Percentiles rank a stretch among this genome's conserved stretches.
Conservation (phyloP, 208 protist species). For the Phytomonas sp. region DNA sequence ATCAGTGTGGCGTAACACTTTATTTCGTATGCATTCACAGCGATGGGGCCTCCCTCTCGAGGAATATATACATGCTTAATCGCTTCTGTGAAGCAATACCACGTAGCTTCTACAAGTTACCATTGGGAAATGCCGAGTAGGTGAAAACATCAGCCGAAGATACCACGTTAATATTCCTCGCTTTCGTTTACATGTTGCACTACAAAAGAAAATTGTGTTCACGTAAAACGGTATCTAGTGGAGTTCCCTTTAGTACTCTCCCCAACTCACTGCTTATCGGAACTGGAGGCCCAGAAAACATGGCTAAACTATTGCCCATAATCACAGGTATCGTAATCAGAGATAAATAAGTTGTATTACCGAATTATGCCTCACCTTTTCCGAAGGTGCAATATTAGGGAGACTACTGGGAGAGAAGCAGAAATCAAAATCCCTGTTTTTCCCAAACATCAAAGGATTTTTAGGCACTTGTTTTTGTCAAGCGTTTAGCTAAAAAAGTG, state of each 20-base stretch:
- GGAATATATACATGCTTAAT: not conserved
- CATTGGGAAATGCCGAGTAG: not conserved
- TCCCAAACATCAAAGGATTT: not conserved
- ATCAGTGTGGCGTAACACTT: not conserved
- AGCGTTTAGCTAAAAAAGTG: not conserved
- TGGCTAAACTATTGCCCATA: not conserved
- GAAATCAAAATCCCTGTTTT: slow-evolving; percentile 9
- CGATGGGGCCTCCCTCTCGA: not conserved
- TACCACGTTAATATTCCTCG: not conserved
- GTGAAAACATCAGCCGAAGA: not conserved
- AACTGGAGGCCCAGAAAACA: not conserved
- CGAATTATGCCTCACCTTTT: not conserved
- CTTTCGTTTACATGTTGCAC: not conserved
- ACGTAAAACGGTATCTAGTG: not conserved
- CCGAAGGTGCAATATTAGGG: not conserved
- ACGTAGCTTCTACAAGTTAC: not conserved
- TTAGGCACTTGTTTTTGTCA: not conserved
- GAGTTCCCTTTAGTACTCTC: not conserved
- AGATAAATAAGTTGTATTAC: not conserved
- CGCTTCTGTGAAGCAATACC: not conserved
- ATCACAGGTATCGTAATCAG: not conserved
- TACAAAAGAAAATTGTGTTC: not conserved
- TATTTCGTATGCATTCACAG: not conserved
- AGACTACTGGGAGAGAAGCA: not conserved
- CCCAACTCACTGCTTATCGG: not conserved